Percentiles rank a stretch among this genome's conserved stretches.
These are phyloP conservation scores for Fusarium hostae DNA, from an alignment of 2,329 filamentous ascomycete species.

Conservation along the genomic window DNA sequence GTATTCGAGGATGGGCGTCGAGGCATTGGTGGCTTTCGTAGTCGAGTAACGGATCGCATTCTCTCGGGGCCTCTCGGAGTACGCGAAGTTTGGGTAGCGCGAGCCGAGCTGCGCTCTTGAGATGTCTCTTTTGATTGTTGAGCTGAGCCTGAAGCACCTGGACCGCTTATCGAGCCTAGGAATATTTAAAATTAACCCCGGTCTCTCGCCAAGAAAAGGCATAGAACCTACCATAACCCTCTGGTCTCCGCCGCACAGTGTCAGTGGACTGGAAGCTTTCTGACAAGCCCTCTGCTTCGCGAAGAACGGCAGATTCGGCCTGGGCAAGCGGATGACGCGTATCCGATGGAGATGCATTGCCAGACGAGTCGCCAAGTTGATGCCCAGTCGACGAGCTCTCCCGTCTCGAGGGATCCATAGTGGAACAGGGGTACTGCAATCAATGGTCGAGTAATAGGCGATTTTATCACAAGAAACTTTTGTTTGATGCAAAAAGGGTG, in stretches of 20 bases:
- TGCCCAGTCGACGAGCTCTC: slow-evolving; percentile 51
- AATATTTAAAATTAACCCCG: slow-evolving; percentile 27
- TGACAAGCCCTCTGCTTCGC: slow-evolving; percentile 57
- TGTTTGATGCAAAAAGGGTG: slow-evolving; percentile 16
- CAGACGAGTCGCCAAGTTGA: slow-evolving; percentile 51
- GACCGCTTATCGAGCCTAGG: slow-evolving; percentile 43
- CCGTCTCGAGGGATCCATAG: slow-evolving; percentile 58
- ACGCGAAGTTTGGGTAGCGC: slow-evolving; percentile 50
- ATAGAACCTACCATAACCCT: slow-evolving; percentile 64
- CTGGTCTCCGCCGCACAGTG: slow-evolving; percentile 67
- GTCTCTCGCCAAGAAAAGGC: slow-evolving; percentile 9
- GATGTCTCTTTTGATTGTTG: slow-evolving; percentile 51
- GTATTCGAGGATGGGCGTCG: slow-evolving; percentile 77
- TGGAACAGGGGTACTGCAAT: slow-evolving; percentile 23
- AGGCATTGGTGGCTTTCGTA: slow-evolving; percentile 77
- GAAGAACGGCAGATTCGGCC: slow-evolving; percentile 50
- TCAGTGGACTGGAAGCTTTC: slow-evolving; percentile 70
- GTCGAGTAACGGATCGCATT: slow-evolving; percentile 59
- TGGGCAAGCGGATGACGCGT: slow-evolving; percentile 55
- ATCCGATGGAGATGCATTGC: slow-evolving; percentile 61
- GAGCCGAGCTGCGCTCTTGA: slow-evolving; percentile 53
- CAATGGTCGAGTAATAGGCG: slow-evolving; percentile 11
- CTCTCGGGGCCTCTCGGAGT: slow-evolving; percentile 59
- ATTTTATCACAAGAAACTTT: slow-evolving; percentile 9
- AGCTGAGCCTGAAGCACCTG: slow-evolving; percentile 44